phyloP scores from a whole-genome alignment of 352 stramenopile genomes.

The Phytophthora pinifolia region DNA sequence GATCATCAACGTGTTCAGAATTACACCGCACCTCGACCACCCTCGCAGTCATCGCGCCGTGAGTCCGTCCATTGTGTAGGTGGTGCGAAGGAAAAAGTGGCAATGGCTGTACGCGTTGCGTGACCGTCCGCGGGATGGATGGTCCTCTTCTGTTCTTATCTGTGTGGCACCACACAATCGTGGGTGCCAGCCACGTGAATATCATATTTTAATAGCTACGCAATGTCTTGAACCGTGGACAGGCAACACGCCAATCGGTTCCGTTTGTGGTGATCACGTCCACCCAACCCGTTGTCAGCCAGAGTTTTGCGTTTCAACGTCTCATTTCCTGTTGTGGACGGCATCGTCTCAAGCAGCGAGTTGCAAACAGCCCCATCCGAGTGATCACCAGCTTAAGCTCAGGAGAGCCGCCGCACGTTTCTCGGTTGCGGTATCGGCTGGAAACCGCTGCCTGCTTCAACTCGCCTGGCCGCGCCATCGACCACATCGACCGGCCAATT shows the following conservation, averaged over 20 bases:
- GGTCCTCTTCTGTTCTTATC: too few species aligned
- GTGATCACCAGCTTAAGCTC: not conserved
- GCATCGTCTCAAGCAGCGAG: conserved; percentile 14
- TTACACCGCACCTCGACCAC: too few species aligned
- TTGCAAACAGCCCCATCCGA: not conserved
- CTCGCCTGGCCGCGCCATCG: not conserved
- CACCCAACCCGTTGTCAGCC: conserved; percentile 6
- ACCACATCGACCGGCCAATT: conserved; percentile 1
- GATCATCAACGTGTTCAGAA: too few species aligned
- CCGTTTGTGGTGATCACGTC: conserved; percentile 20
- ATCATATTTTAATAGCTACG: too few species aligned
- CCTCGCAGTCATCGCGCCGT: too few species aligned
- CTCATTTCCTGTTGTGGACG: conserved; percentile 14
- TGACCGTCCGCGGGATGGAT: too few species aligned
- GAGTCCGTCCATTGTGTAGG: too few species aligned
- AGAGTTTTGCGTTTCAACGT: conserved; percentile 10
- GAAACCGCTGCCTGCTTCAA: conserved; percentile 19
- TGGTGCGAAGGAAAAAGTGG: too few species aligned
- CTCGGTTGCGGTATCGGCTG: conserved; percentile 5
- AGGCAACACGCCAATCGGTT: conserved; percentile 17
- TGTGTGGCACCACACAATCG: not conserved
- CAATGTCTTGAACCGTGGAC: not conserved
- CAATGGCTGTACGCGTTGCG: too few species aligned
- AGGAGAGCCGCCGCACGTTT: conserved; percentile 5
- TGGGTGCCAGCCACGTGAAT: not conserved